phyloP scores from a whole-genome alignment of 306 rosid genomes.

The Prunus fruticosa region DNA sequence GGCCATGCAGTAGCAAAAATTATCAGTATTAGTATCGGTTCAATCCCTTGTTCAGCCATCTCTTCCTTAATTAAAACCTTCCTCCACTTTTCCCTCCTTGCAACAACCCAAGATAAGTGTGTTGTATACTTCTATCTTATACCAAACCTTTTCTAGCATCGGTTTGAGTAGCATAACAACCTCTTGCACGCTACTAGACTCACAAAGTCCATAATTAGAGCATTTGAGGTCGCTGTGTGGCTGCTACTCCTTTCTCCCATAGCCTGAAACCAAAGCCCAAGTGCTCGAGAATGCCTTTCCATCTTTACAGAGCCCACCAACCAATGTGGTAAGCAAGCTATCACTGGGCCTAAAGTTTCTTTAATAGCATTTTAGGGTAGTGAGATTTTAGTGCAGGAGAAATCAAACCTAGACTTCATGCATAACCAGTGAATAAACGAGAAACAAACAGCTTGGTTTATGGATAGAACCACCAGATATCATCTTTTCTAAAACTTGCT shows the following conservation, averaged over 20 bases:
- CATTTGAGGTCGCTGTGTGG: conserved; percentile 59
- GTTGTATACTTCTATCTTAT: conserved; percentile 58
- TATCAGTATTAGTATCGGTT: conserved; percentile 64
- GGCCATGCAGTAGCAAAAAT: conserved; percentile 55
- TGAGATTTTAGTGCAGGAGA: conserved; percentile 49
- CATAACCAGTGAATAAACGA: conserved; percentile 49
- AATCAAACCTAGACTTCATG: conserved; percentile 38
- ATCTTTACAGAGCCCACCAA: conserved; percentile 57
- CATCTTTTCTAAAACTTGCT: conserved; percentile 37
- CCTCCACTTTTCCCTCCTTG: conserved; percentile 45
- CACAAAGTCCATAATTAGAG: conserved; percentile 69
- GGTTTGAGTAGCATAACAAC: conserved; percentile 30
- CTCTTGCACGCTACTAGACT: conserved; percentile 44
- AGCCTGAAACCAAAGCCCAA: conserved; percentile 65
- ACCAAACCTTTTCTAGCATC: conserved; percentile 58
- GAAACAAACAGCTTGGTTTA: conserved; percentile 49
- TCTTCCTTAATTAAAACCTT: conserved; percentile 54
- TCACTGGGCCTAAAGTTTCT: conserved; percentile 54
- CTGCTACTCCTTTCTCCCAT: conserved; percentile 46
- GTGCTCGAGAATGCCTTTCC: conserved; percentile 52
- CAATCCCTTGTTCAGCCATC: conserved; percentile 49
- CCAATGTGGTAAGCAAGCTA: conserved; percentile 56
- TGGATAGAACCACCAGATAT: conserved; percentile 32
- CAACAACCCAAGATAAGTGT: conserved; percentile 64
- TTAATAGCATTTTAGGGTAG: conserved; percentile 37